Conservation (phyloP, 2,329 filamentous ascomycete genomes). For the Pseudogymnoascus sp. region DNA sequence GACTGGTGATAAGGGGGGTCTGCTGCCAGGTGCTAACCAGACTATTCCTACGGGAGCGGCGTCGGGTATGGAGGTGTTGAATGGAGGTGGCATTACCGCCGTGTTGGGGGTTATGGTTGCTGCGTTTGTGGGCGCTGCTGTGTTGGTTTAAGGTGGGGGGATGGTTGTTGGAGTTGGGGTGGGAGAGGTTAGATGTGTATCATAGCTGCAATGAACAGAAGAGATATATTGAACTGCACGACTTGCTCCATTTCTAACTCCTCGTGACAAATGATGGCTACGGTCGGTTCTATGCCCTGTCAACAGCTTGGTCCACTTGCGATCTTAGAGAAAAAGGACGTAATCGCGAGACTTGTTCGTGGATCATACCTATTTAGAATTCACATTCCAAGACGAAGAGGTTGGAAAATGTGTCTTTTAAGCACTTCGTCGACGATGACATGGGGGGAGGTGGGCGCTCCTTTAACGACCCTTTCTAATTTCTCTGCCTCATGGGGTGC, state of each 20-base stretch:
- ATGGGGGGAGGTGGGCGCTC: not conserved
- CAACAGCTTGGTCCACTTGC: not conserved
- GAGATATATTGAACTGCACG: not conserved
- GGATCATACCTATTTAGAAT: not conserved
- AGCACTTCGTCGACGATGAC: not conserved
- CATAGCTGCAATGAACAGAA: not conserved
- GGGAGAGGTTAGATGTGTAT: not conserved
- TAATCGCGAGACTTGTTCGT: not conserved
- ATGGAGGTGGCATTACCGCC: not conserved
- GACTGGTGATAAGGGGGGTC: conserved; percentile 7
- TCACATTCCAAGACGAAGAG: not conserved
- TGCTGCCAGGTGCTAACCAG: not conserved
- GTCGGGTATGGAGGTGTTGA: not conserved
- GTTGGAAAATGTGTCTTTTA: not conserved
- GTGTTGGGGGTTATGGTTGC: not conserved
- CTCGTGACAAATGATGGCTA: too few species aligned
- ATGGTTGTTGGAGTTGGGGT: not conserved
- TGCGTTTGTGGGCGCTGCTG: not conserved
- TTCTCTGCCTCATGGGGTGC: not conserved
- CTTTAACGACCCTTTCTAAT: not conserved
- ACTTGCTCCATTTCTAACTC: too few species aligned
- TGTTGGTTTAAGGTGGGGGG: not conserved
- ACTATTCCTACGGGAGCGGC: not conserved
- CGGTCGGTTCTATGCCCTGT: too few species aligned
- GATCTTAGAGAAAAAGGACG: too few species aligned